Conservation (phyloP, 192 early-diverging fungal genomes). For the Umbelopsis sp. region DNA sequence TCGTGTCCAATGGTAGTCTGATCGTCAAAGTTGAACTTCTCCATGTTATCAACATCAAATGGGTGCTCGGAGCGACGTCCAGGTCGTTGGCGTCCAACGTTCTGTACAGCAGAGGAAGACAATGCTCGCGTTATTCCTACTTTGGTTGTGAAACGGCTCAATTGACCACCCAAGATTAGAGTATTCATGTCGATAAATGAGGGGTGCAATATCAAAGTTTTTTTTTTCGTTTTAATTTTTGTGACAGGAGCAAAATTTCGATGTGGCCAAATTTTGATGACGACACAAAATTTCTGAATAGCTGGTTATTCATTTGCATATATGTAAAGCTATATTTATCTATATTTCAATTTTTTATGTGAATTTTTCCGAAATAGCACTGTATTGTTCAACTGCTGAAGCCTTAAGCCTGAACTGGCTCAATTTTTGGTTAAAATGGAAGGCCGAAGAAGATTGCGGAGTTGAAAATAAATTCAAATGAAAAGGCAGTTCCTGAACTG, state of each 20-base stretch:
- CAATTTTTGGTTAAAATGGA: neutral
- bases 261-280: neutral
- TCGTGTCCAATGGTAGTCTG: slow-evolving; percentile 57
- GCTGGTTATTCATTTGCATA: neutral
- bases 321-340: too few relatives aligned
- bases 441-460: neutral
- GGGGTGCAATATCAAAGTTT: neutral
- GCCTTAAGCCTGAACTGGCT: neutral
- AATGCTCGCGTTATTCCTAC: slow-evolving; percentile 5
- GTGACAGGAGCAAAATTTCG: neutral
- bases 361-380: too few relatives aligned
- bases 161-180: neutral
- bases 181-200: neutral
- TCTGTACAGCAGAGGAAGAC: neutral
- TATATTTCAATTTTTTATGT: too few relatives aligned
- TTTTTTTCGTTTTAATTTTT: neutral
- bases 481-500: neutral
- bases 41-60: slow-evolving; percentile 51
- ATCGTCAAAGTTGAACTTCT: slow-evolving; percentile 55
- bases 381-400: neutral
- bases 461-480: neutral
- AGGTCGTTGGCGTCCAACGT: neutral
- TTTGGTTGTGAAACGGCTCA: neutral
- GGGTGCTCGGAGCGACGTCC: slow-evolving; percentile 15
- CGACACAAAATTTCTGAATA: neutral